These are phyloP conservation scores for Cytidiella melzeri DNA, from an alignment of 768 basidiomycete genomes.

Conservation along the genomic window DNA sequence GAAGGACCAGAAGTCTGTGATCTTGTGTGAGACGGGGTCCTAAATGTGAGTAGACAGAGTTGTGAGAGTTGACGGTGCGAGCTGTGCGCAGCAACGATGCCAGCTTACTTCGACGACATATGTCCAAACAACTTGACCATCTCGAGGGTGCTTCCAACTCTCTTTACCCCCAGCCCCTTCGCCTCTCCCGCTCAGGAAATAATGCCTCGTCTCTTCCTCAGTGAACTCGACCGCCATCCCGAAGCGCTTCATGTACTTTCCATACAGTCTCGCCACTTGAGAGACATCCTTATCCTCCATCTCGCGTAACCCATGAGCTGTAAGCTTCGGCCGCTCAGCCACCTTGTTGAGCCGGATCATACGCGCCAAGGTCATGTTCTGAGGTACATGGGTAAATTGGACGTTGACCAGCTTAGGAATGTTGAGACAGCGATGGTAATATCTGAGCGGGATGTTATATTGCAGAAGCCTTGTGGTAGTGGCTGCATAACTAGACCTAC, in stretches of 20 bases:
- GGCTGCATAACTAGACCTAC: constrained; percentile 42
- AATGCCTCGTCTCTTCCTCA: constrained; percentile 77
- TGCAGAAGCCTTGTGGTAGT: too few species aligned
- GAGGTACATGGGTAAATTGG: constrained; percentile 82
- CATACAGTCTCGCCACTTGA: constrained; percentile 63
- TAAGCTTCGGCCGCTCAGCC: constrained; percentile 40
- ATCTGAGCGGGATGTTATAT: constrained; percentile 42
- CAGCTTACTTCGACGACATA: constrained; percentile 86
- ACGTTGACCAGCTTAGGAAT: constrained; percentile 88
- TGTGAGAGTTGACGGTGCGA: background rate
- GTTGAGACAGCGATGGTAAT: constrained; percentile 89
- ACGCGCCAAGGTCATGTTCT: constrained; percentile 85
- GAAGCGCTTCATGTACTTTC: constrained; percentile 79
- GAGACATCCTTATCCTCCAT: constrained; percentile 78
- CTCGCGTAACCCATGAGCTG: constrained; percentile 66
- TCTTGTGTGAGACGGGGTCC: constrained; percentile 74
- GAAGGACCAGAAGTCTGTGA: constrained; percentile 97
- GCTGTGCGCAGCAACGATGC: background rate
- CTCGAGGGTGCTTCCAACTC: constrained; percentile 41
- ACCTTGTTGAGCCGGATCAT: constrained; percentile 77
- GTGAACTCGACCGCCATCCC: constrained; percentile 73
- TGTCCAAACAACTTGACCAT: constrained; percentile 88
- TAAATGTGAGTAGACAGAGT: constrained; percentile 24
- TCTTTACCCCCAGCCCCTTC: constrained; percentile 39
- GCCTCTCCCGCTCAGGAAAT: constrained; percentile 83